phyloP scores from a whole-genome alignment of 1,139 yeast species.

The Blastobotrys petasosporus region DNA sequence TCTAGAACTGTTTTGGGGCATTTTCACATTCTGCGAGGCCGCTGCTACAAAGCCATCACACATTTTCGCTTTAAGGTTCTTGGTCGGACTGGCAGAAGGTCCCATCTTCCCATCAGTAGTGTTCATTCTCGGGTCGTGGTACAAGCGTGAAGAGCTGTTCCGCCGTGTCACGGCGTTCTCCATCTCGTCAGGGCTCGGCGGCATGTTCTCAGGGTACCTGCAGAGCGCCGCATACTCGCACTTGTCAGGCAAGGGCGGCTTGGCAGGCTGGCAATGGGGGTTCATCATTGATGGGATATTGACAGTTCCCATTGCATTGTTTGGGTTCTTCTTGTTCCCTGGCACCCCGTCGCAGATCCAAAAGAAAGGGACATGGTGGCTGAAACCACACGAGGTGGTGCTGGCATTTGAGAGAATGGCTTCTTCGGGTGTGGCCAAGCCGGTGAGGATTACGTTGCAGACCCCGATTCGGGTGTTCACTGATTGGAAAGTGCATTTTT shows the following conservation, averaged over 20 bases:
- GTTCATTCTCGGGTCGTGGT: slow-evolving; percentile 50
- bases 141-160: slow-evolving; percentile 41
- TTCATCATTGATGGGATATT: slow-evolving; percentile 49
- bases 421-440: slow-evolving; percentile 31
- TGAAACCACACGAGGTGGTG: slow-evolving; percentile 25
- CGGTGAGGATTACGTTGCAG: slow-evolving; percentile 26
- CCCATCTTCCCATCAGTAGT: slow-evolving; percentile 57
- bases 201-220: slow-evolving; percentile 39
- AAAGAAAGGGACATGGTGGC: slow-evolving; percentile 25
- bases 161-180: slow-evolving; percentile 49
- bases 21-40: slow-evolving; percentile 48
- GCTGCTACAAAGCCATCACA: slow-evolving; percentile 40
- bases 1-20: slow-evolving; percentile 54
- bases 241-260: slow-evolving; percentile 38
- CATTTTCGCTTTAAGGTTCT: slow-evolving; percentile 51
- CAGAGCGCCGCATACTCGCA: slow-evolving; percentile 37
- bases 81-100: slow-evolving; percentile 53
- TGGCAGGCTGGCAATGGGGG: slow-evolving; percentile 46
- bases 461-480: slow-evolving; percentile 29
- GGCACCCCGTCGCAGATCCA: slow-evolving; percentile 53
- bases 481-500: slow-evolving; percentile 38
- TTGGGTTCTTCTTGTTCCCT: slow-evolving; percentile 59
- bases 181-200: slow-evolving; percentile 32
- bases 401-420: slow-evolving; percentile 27
- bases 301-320: slow-evolving; percentile 52